Conservation (phyloP, 257 asterid species). For the Solanum chiquidenum region DNA sequence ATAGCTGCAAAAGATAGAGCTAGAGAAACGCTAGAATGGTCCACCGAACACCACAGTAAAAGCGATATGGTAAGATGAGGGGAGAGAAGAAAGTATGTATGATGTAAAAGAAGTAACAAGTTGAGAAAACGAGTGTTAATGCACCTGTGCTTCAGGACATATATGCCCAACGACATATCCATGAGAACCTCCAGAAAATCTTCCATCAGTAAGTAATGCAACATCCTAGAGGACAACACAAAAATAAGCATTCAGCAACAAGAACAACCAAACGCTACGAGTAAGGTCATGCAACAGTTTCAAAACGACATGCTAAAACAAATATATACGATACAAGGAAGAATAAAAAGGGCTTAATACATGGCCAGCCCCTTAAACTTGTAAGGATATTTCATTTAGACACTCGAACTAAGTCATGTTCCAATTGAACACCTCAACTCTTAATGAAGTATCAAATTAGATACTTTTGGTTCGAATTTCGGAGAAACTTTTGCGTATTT, state of each 20-base stretch:
- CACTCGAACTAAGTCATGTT: background rate
- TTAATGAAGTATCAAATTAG: background rate
- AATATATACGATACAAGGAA: background rate
- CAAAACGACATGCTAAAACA: background rate
- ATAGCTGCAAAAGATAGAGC: background rate
- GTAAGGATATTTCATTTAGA: background rate
- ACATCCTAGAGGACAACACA: conserved; percentile 39
- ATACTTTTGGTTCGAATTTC: background rate
- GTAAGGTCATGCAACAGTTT: background rate
- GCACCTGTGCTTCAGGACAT: conserved; percentile 97
- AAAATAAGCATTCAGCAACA: background rate
- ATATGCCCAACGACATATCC: conserved; percentile 98
- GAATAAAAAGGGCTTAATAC: background rate
- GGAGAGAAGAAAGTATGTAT: background rate
- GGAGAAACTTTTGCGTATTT: background rate
- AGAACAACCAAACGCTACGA: background rate
- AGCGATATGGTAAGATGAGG: background rate
- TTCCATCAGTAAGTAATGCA: conserved; percentile 88
- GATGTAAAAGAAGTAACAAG: background rate
- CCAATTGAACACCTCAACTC: background rate
- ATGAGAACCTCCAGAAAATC: conserved; percentile 98
- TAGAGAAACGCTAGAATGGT: background rate
- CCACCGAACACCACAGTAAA: background rate
- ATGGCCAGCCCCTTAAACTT: background rate
- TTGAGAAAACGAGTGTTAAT: background rate